phyloP scores from a whole-genome alignment of 129 eudicot genomes.

The Flaveria robusta region DNA sequence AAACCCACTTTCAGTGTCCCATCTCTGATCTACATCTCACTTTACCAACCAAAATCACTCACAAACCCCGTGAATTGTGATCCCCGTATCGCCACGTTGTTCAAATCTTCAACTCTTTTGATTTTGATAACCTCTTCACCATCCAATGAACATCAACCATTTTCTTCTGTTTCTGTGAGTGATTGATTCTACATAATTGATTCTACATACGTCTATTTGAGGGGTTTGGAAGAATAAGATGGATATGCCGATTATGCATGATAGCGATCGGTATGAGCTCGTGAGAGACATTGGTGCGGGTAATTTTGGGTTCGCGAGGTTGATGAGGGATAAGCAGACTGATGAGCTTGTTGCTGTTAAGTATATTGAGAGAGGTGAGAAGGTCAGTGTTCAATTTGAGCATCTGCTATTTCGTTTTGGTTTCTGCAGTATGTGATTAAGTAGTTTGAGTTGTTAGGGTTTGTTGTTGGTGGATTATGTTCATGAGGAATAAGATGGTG shows the following conservation, averaged over 20 bases:
- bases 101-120: conserved; percentile 14
- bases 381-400: conserved; percentile 44
- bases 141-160: conserved; percentile 1
- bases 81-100: conserved; percentile 37
- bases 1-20: neutral
- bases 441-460: neutral
- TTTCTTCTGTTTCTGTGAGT: neutral
- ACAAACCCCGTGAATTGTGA: conserved; percentile 28
- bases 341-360: conserved; percentile 77
- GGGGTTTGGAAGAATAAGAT: neutral
- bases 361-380: conserved; percentile 87
- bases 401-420: neutral
- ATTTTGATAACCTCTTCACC: neutral
- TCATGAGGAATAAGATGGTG: neutral
- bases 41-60: conserved; percentile 28
- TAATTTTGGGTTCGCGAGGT: conserved; percentile 63
- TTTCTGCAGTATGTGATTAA: conserved; percentile 3
- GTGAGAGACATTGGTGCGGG: conserved; percentile 64
- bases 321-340: conserved; percentile 69
- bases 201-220: too few species aligned
- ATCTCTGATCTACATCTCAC: conserved; percentile 8
- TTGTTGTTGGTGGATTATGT: conserved; percentile 1
- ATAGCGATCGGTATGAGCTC: conserved; percentile 67
- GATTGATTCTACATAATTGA: neutral
- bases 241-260: conserved; percentile 75